These are phyloP conservation scores for Nitzschia inconspicua DNA, from an alignment of 108 stramenopile genomes.

Conservation along the genomic window DNA sequence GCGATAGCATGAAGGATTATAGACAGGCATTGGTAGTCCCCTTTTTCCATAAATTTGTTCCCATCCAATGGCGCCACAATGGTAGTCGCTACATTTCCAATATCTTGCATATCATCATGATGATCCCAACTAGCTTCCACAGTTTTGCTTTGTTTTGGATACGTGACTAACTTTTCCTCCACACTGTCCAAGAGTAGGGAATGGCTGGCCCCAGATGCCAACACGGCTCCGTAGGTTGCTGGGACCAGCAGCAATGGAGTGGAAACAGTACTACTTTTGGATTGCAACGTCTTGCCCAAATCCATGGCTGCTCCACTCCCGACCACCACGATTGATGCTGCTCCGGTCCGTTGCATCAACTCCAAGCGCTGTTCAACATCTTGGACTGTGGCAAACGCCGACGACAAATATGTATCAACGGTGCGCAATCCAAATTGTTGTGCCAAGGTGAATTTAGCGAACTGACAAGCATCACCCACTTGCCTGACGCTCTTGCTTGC, in stretches of 20 bases:
- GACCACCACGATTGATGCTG: constrained; percentile 49
- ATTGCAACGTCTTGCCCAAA: constrained; percentile 57
- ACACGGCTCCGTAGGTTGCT: constrained; percentile 43
- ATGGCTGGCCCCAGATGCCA: constrained; percentile 54
- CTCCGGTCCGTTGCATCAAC: constrained; percentile 36
- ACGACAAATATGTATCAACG: constrained; percentile 17
- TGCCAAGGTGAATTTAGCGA: constrained; percentile 18
- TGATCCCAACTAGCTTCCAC: background rate
- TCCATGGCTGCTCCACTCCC: constrained; percentile 75
- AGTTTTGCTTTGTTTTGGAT: background rate
- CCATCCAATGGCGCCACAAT: constrained; percentile 41
- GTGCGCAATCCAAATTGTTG: constrained; percentile 32
- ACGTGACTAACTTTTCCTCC: constrained; percentile 64
- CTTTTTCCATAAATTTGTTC: constrained; percentile 14
- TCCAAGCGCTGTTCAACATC: constrained; percentile 21
- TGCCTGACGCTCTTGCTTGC: background rate
- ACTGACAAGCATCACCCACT: constrained; percentile 23
- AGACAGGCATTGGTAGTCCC: background rate
- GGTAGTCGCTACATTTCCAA: constrained; percentile 1
- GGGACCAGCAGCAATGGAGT: constrained; percentile 53
- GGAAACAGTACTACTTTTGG: background rate
- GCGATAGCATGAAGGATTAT: constrained; percentile 22
- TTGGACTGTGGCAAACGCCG: constrained; percentile 22
- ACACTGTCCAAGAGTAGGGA: constrained; percentile 47
- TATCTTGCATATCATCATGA: background rate